A percentile compares a stretch with the other conserved stretches of the same genome.
Conservation (phyloP, 208 protist species). For the Wallacemonas sp. region DNA sequence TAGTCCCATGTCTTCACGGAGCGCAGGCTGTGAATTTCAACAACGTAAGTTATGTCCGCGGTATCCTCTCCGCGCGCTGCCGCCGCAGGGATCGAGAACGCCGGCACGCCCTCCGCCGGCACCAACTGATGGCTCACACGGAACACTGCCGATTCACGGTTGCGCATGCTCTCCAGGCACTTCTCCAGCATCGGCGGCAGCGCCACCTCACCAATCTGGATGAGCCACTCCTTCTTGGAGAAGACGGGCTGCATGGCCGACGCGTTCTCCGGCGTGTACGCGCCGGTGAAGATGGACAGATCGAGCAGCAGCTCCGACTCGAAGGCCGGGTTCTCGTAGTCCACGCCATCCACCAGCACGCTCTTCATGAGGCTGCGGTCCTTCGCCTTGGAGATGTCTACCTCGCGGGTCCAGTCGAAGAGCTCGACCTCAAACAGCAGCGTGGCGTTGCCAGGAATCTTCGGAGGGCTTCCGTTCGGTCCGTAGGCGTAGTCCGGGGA, state of each 20-base stretch:
- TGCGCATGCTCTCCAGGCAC: conserved; percentile 74
- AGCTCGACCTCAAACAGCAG: conserved; percentile 92
- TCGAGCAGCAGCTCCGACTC: conserved; percentile 70
- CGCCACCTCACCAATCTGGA: conserved; percentile 57
- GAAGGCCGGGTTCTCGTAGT: conserved; percentile 80
- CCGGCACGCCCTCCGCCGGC: conserved; percentile 32
- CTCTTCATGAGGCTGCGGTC: conserved; percentile 82
- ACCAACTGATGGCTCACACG: conserved; percentile 43
- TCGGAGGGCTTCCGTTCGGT: conserved; percentile 68
- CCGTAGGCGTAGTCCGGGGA: conserved; percentile 86
- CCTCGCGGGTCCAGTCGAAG: conserved; percentile 72
- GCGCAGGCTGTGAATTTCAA: conserved; percentile 58
- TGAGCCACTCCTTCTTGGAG: conserved; percentile 36
- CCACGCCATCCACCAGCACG: conserved; percentile 58
- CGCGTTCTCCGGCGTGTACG: conserved; percentile 31
- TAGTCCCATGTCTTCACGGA: conserved; percentile 72
- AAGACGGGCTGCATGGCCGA: conserved; percentile 42
- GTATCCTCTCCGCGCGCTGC: conserved; percentile 13
- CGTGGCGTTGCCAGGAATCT: conserved; percentile 84
- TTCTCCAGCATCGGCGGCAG: conserved; percentile 71
- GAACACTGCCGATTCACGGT: conserved; percentile 66
- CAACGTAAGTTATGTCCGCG: conserved; percentile 58
- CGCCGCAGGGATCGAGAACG: conserved; percentile 54
- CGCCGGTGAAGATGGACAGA: conserved; percentile 52
- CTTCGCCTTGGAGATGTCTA: conserved; percentile 72